A percentile compares a stretch with the other conserved stretches of the same genome.
These are phyloP conservation scores for Pouteria campechiana DNA, from an alignment of 179 eudicot genomes.

Conservation along the genomic window DNA sequence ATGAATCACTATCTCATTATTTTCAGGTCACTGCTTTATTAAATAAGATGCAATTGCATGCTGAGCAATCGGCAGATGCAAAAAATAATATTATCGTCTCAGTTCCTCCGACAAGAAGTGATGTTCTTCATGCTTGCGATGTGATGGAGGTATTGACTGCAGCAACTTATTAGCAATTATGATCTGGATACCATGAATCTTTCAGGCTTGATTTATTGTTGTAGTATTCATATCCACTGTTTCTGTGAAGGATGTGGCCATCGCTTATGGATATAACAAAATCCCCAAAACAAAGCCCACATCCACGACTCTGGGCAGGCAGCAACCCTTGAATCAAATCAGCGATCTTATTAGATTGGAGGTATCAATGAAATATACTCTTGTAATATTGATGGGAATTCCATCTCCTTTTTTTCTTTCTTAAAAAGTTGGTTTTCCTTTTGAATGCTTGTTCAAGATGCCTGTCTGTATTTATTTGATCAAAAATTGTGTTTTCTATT, in stretches of 20 bases:
- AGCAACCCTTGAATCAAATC: slow-evolving; percentile 59
- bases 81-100: slow-evolving; percentile 37
- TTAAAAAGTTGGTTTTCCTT: not conserved
- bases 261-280: slow-evolving; percentile 93
- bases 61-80: slow-evolving; percentile 29
- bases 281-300: slow-evolving; percentile 70
- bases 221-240: not conserved
- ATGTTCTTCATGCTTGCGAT: slow-evolving; percentile 97
- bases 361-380: no score
- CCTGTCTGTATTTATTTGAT: no score
- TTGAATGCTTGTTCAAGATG: no score
- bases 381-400: not conserved
- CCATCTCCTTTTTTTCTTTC: not conserved
- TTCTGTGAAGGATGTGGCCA: slow-evolving; percentile 68
- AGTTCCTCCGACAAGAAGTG: slow-evolving; percentile 96
- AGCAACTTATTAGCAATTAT: no score
- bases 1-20: not conserved
- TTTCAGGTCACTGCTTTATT: slow-evolving; percentile 68
- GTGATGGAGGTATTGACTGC: slow-evolving; percentile 74
- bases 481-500: not conserved
- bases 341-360: slow-evolving; percentile 65
- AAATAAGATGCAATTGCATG: slow-evolving; percentile 82
- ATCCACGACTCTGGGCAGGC: slow-evolving; percentile 69
- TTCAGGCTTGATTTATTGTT: not conserved
- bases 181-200: not conserved